Base-by-base conservation (phyloP, 208 protist species). In the Endotrypanum monterogeii region DNA sequence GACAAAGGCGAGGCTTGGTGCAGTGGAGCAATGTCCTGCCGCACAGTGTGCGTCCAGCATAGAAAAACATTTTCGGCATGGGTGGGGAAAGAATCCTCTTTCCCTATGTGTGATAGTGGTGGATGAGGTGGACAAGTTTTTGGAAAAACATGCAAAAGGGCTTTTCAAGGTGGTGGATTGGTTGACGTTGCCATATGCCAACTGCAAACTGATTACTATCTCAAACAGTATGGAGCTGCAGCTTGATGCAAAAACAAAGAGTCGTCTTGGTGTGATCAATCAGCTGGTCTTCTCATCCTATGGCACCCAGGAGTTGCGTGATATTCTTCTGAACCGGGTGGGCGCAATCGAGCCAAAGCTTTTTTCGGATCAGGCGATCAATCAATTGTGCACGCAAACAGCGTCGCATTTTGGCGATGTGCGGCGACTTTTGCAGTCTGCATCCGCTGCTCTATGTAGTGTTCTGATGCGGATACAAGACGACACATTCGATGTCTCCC, bases 361-460 rank as follows among this genome's bases (percentile, higher is more conserved):
- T n/a, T 95, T 97, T 83, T 54, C 83, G 0, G 87, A 96, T 51
- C 87, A 91, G 65, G 93, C 93, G 8, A 74, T 95, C 25, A 91
- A 91, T 46, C 80, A 91, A 71, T 69, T 97, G 16, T 97, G 93
- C 79, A 86, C 92, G 46, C 90, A 96, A 76, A 94, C 87, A 7
- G 90, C 93, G 51, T 89, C 86, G 5, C 93, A 97, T 57, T 94
- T 93, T 76, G 93, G 93, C n/a, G 93, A 97, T 74, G 93, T 94
- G n/a, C 82, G 93, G 58, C 83, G 93, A 12, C 71, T 97, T 39
- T 78, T 97, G 32, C 93, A 97, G 74, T 89, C 90, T 46, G 89
- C 91, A 0, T 94, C 91, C 20, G 79, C 90, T n/a, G 93, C 91
- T 5, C 79, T 97, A 41, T 95, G 93, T 58, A 83, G 90, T 71